Conservation (phyloP, 805 yeast species). For the Nakazawaea wickerhamii region DNA sequence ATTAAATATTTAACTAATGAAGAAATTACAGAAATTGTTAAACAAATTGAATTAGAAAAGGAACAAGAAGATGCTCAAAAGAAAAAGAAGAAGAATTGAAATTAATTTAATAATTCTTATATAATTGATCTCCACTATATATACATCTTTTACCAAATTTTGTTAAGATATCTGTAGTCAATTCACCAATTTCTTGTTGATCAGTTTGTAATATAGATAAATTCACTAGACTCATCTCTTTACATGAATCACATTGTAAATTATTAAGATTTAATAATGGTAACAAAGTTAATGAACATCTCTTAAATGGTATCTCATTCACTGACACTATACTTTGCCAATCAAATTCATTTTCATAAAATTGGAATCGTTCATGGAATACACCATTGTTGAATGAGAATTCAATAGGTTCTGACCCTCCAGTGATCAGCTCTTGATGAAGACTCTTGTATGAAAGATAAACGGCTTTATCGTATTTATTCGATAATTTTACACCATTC, state of each 20-base stretch:
- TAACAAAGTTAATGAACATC: slow-evolving; percentile 11
- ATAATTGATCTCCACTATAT: slow-evolving; percentile 11
- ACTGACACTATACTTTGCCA: background rate
- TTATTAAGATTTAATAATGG: slow-evolving; percentile 8
- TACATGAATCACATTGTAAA: slow-evolving; percentile 3
- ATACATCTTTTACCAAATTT: slow-evolving; percentile 4
- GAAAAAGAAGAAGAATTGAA: slow-evolving; percentile 27
- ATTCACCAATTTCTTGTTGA: background rate
- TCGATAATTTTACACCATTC: background rate
- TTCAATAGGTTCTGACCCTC: background rate
- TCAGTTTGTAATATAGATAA: background rate
- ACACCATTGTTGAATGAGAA: background rate
- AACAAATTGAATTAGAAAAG: slow-evolving; percentile 83
- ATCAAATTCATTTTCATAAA: background rate
- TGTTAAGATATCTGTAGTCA: background rate
- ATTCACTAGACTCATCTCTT: background rate
- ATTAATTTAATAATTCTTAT: background rate
- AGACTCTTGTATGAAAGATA: slow-evolving; percentile 6
- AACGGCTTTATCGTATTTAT: slow-evolving; percentile 6
- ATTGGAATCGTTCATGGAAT: background rate
- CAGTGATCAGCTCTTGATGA: background rate
- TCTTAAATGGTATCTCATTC: slow-evolving; percentile 8
- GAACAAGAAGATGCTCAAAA: slow-evolving; percentile 76
- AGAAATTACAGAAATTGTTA: slow-evolving; percentile 68
- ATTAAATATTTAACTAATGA: slow-evolving; percentile 61